Base-by-base conservation (phyloP, 768 basidiomycete genomes). In the Phylloporus arenicola region DNA sequence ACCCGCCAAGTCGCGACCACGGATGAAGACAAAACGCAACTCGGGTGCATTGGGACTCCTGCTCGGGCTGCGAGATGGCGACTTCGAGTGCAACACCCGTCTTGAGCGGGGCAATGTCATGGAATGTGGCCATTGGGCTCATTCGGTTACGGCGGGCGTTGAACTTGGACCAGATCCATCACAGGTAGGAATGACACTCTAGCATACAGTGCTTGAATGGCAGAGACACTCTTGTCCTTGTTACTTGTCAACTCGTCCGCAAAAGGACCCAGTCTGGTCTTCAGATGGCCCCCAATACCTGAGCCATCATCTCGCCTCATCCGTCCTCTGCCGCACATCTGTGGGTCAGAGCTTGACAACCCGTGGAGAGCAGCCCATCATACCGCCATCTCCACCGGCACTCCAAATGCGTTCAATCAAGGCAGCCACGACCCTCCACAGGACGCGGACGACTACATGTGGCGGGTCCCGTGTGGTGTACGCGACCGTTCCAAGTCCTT, bases 211-310 rank as follows among this genome's bases (percentile, higher is more conserved):
- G 22, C 22, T 24, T 27, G 4, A 16, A 88, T 89, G 86, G 83
- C 85, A 35, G 85, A 88, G 68, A 83, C 83, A 3, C 77, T 96
- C 29, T 72, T 93, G 42, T 85, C 89, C 10, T 75, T 95, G 53
- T 69, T 94, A 4, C 80, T 96, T 31, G 88, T 92, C 38, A 89
- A 89, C 5, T 84, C 85, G 12, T 92, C 91, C 9, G 83, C 88
- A 7, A 88, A 84, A 60, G 89, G 87, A 24, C 81, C 84, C 10
- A 85, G 74, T 56, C 70, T 92, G 6, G 85, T 91, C 46, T 92
- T 84, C 64, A 77, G 88, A 54, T 95, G 91, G 86, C 93, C 93
- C 0, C 84, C 89, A 13, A 74, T 72, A 13, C 89, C 91, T 13
- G 59, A 70, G 12, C 70, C 81, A 1, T 76, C 81, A 6, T 75